Base-by-base conservation (phyloP, 768 basidiomycete species). In the Panellus pusillus region DNA sequence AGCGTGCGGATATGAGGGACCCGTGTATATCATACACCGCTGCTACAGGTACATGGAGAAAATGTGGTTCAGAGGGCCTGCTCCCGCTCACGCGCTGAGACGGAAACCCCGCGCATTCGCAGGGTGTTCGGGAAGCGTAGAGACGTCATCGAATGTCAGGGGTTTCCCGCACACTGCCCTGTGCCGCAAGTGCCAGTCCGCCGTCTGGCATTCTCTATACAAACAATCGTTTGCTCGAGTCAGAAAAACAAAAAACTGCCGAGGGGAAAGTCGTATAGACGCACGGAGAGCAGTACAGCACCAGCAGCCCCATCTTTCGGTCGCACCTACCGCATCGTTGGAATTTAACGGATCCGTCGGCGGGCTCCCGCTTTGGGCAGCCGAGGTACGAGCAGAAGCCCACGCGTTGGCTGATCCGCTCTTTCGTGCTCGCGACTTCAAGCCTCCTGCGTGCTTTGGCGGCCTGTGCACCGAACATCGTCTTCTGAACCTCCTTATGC, bases 281-380 rank as follows among this genome's bases (percentile, higher is more conserved):
- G 12, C n/a, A 57, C 59, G n/a, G 13, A 19, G 59, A 61, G 17
- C 55, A 61, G 44, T 61, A 58, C 9, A 50, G 28, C 2, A 56
- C 50, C 39, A 46, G 44, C 9, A 55, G 55, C 28, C 50, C 13
- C 39, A 54, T 50, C 12, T 17, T 31, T 2, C 57, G 50, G 31
- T 45, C 52, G 27, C 59, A 61, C 28, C 9, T 7, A 36, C 46
- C 40, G 29, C 59, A 61, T 9, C 50, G 59, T 24, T 15, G 27
- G 41, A 50, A 56, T 32, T 46, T 56, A 6, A n/a, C 39, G 4
- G 50, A 53, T 12, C 29, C 51, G 18, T 55, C 50, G 5, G 37
- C 13, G 3, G 31, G 31, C 13, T 49, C 40, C 6, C 2, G 27
- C 5, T 56, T 50, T 9, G 7, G 2, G 28, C 59, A 60, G 24